Percentiles rank a stretch among this genome's conserved stretches.
These are phyloP conservation scores for Saccharum spontaneum DNA, from an alignment of 176 grass and related monocot species.

Conservation along the genomic window DNA sequence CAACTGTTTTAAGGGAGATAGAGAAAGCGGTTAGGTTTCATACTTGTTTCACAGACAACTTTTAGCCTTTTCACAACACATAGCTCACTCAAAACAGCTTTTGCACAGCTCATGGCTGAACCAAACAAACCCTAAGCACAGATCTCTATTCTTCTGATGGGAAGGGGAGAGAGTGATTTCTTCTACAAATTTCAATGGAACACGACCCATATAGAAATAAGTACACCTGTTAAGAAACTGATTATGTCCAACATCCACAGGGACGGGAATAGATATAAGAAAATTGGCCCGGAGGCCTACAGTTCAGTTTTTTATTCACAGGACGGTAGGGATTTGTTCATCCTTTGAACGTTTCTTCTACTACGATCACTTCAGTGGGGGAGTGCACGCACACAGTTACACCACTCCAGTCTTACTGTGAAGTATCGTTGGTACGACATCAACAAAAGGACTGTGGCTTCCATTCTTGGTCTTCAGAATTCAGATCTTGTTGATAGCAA, in stretches of 20 bases:
- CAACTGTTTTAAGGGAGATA: no score
- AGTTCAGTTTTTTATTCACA: neutral
- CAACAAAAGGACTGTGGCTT: neutral
- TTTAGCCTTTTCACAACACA: no score
- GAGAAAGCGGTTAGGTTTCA: no score
- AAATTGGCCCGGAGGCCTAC: neutral
- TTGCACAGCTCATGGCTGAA: no score
- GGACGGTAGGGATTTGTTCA: neutral
- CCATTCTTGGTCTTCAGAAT: neutral
- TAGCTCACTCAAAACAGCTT: no score
- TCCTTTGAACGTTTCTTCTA: neutral
- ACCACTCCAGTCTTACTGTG: neutral
- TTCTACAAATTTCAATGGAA: neutral
- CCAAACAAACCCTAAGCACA: no score
- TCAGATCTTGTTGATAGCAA: neutral
- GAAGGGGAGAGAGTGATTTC: neutral
- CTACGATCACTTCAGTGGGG: neutral
- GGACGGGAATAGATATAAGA: neutral
- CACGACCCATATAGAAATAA: neutral
- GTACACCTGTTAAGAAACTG: neutral
- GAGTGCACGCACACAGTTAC: neutral
- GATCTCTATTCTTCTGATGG: neutral
- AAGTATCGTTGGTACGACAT: neutral
- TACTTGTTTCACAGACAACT: no score
- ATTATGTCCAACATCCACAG: neutral